These are phyloP conservation scores for Millerozyma acaciae DNA, from an alignment of 805 yeast genomes.

Conservation along the genomic window DNA sequence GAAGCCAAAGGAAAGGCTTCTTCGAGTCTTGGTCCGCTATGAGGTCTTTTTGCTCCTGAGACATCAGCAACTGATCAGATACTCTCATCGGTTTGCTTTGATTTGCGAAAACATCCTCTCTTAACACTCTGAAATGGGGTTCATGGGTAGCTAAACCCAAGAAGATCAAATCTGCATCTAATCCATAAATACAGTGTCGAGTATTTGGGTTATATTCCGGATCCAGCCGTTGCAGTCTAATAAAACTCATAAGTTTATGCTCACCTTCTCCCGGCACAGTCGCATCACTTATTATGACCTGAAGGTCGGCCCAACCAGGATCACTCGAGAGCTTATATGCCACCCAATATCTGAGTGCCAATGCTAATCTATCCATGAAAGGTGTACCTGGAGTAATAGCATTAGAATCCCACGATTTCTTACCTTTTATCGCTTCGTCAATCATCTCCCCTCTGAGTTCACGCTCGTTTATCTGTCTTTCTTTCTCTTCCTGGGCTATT, in stretches of 20 bases:
- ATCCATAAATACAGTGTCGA: slow-evolving; percentile 92
- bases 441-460: slow-evolving; percentile 68
- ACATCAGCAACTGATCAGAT: slow-evolving; percentile 52
- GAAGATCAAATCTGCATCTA: slow-evolving; percentile 97
- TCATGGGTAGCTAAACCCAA: slow-evolving; percentile 96
- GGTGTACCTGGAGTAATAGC: slow-evolving; percentile 99
- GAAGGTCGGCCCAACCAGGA: slow-evolving; percentile 89
- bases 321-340: slow-evolving; percentile 83
- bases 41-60: slow-evolving; percentile 51
- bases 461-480: slow-evolving; percentile 53
- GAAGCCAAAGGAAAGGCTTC: slow-evolving; percentile 93
- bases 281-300: slow-evolving; percentile 90
- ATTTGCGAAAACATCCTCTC: slow-evolving; percentile 96
- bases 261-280: slow-evolving; percentile 99
- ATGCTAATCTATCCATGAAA: slow-evolving; percentile 88
- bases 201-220: slow-evolving; percentile 90
- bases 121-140: slow-evolving; percentile 87
- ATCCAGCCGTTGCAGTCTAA: slow-evolving; percentile 83
- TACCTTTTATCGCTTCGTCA: slow-evolving; percentile 69
- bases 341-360: slow-evolving; percentile 84
- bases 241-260: slow-evolving; percentile 95
- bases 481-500: slow-evolving; percentile 68
- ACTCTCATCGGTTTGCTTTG: slow-evolving; percentile 46
- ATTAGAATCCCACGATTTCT: slow-evolving; percentile 89
- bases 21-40: slow-evolving; percentile 43